Base-by-base conservation (phyloP, 2,329 filamentous ascomycete genomes). In the Microthyrium microscopicum region DNA sequence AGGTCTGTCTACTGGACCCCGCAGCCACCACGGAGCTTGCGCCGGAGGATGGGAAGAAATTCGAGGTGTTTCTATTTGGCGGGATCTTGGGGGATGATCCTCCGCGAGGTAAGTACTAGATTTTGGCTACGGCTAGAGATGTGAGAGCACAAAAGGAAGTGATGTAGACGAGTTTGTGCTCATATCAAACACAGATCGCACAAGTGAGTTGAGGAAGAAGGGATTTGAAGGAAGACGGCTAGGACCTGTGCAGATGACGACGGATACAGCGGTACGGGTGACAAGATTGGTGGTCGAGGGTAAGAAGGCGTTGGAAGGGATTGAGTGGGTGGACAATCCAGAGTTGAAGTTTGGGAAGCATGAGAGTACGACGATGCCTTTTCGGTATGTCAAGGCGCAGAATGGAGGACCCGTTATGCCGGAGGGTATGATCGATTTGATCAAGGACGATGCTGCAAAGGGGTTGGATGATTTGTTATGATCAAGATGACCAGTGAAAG, bases 301-400 rank as follows among this genome's bases (percentile, higher is more conserved):
- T 42, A 78, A 78, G 60, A 69, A 77, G 24, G 68, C 79, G 0
- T 62, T 98, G 29, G 72, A 79, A 36, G 63, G 84, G 42, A 77
- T 98, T 21, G 66, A 73, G 2, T 94, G 89, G 50, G 55, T 89
- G 21, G 85, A 95, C 52, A 75, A 81, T 48, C 89, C 89, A 0
- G 87, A 95, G 50, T 69, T 98, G 49, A 76, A 76, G 49, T 77
- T 95, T 53, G 82, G 81, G 53, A 76, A 89, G 51, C 77, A 92
- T 49, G 89, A 98, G 59, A 89, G 80, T 53, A 93, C 85, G 1
- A 69, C 93, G 55, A 95, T 98, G 89, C 89, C 89, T 1, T 98
- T 98, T 57, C 81, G 89, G 44, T 98, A 98, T 51, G 85, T 98
- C 32, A 77, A 70, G 50, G 75, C 68, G 33, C 60, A 70, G 8